A percentile compares a stretch with the other conserved stretches of the same genome.
These are phyloP conservation scores for Clarireedia monteithiana DNA, from an alignment of 2,329 filamentous ascomycete genomes.

Conservation along the genomic window DNA sequence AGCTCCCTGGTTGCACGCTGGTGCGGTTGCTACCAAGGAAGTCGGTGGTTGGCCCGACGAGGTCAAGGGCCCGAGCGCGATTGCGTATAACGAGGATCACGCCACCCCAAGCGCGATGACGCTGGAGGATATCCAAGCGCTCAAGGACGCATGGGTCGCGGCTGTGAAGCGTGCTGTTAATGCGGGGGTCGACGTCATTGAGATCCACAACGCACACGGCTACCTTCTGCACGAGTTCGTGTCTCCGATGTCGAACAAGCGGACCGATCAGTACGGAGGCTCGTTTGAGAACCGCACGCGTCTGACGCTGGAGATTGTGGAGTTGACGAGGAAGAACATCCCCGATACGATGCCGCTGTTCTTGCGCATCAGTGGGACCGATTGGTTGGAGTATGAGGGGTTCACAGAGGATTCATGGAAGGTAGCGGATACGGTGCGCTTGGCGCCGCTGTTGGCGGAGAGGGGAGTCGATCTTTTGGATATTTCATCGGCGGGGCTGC, in stretches of 20 bases:
- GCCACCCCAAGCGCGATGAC: conserved; percentile 61
- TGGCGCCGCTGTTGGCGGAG: conserved; percentile 56
- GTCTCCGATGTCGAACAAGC: conserved; percentile 59
- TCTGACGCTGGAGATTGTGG: conserved; percentile 58
- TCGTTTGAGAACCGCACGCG: conserved; percentile 65
- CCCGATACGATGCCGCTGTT: conserved; percentile 64
- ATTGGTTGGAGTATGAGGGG: conserved; percentile 61
- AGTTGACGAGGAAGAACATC: conserved; percentile 53
- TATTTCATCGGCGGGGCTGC: conserved; percentile 59
- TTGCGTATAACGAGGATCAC: conserved; percentile 54
- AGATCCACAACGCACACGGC: conserved; percentile 74
- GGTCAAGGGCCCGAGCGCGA: conserved; percentile 42
- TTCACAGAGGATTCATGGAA: conserved; percentile 57
- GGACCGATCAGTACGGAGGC: conserved; percentile 61
- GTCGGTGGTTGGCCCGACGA: conserved; percentile 50
- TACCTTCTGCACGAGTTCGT: conserved; percentile 68
- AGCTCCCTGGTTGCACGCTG: conserved; percentile 54
- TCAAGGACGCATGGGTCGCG: conserved; percentile 55
- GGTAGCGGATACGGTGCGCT: conserved; percentile 50
- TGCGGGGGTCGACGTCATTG: conserved; percentile 65
- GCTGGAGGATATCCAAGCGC: conserved; percentile 54
- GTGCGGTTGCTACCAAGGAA: conserved; percentile 43
- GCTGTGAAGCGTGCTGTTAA: conserved; percentile 52
- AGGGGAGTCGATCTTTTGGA: conserved; percentile 69
- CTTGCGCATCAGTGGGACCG: conserved; percentile 64